Percentiles rank a stretch among this genome's conserved stretches.
These are phyloP conservation scores for Lasiosphaeriaceae sp. DNA, from an alignment of 495 filamentous ascomycete species.

Conservation along the genomic window DNA sequence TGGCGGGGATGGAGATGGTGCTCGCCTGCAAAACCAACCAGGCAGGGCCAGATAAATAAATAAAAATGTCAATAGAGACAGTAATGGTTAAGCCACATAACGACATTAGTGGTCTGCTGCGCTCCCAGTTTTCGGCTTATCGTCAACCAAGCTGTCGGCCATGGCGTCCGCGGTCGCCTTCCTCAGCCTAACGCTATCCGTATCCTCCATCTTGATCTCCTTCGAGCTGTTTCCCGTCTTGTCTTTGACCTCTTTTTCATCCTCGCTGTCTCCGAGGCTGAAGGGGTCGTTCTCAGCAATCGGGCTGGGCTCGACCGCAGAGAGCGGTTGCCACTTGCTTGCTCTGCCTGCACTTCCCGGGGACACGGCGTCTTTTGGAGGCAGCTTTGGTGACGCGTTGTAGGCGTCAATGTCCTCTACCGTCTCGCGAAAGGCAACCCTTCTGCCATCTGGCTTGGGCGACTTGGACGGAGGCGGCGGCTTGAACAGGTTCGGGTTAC, in stretches of 20 bases:
- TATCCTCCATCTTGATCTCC: constrained; percentile 57
- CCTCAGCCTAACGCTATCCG: constrained; percentile 64
- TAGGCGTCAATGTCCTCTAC: constrained; percentile 80
- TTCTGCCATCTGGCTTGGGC: constrained; percentile 59
- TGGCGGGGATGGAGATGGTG: no score
- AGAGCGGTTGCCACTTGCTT: constrained; percentile 96
- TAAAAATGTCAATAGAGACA: constrained; percentile 5
- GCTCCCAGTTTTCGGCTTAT: constrained; percentile 15
- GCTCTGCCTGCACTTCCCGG: constrained; percentile 69
- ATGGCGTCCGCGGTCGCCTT: constrained; percentile 65
- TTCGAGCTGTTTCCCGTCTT: constrained; percentile 28
- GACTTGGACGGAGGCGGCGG: constrained; percentile 59
- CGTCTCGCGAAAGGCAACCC: constrained; percentile 73
- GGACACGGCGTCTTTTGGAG: constrained; percentile 26
- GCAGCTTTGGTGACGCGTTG: constrained; percentile 52
- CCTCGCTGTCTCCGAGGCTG: constrained; percentile 91
- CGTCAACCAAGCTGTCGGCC: constrained; percentile 47
- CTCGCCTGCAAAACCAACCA: no score
- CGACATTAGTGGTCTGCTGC: constrained; percentile 14
- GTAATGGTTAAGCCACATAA: no score
- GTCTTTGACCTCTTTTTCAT: constrained; percentile 67
- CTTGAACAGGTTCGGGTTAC: constrained; percentile 79
- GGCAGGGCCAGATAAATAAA: no score
- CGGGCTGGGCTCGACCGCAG: constrained; percentile 80
- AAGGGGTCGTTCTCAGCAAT: constrained; percentile 92